Evolutionary conservation across 2,329 filamentous ascomycete species (phyloP).

Genomic region (Chaetomiaceae sp.): DNA sequence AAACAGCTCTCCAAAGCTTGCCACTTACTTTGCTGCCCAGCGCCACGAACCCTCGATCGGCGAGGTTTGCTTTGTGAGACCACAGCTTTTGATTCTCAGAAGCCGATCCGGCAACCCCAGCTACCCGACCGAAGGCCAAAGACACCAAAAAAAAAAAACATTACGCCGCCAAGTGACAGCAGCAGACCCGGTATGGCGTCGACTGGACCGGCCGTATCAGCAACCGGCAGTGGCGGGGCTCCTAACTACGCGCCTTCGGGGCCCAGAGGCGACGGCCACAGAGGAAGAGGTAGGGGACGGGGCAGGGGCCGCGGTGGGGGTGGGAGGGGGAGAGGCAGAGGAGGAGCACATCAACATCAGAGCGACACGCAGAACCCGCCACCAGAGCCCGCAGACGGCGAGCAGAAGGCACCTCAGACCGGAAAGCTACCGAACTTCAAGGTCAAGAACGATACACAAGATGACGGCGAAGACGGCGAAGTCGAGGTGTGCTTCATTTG

Average conservation of each 20-base stretch:
- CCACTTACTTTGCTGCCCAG: neutral
- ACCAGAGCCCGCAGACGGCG: slow-evolving; percentile 12
- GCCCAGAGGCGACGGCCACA: slow-evolving; percentile 32
- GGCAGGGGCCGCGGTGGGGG: slow-evolving; percentile 3
- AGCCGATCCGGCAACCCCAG: too few species aligned
- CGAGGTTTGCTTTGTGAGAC: too few species aligned
- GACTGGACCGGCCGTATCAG: slow-evolving; percentile 15
- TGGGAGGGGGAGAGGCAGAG: slow-evolving; percentile 31
- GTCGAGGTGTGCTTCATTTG: slow-evolving; percentile 96
- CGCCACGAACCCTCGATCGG: neutral
- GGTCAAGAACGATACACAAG: slow-evolving; percentile 23
- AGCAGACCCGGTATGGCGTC: slow-evolving; percentile 18
- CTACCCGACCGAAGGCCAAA: too few species aligned
- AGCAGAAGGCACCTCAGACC: slow-evolving; percentile 20
- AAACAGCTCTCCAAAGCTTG: neutral
- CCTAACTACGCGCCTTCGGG: slow-evolving; percentile 10
- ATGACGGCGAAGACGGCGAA: slow-evolving; percentile 53
- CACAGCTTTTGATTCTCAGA: too few species aligned
- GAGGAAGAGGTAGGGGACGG: slow-evolving; percentile 33
- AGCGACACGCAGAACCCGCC: slow-evolving; percentile 11
- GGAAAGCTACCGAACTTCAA: slow-evolving; percentile 29
- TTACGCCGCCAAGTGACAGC: neutral
- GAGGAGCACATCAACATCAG: slow-evolving; percentile 28
- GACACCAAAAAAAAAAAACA: neutral
- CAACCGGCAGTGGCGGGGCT: slow-evolving; percentile 4